Base-by-base conservation (phyloP, 2,329 filamentous ascomycete genomes). In the Microdochium bolleyi region DNA sequence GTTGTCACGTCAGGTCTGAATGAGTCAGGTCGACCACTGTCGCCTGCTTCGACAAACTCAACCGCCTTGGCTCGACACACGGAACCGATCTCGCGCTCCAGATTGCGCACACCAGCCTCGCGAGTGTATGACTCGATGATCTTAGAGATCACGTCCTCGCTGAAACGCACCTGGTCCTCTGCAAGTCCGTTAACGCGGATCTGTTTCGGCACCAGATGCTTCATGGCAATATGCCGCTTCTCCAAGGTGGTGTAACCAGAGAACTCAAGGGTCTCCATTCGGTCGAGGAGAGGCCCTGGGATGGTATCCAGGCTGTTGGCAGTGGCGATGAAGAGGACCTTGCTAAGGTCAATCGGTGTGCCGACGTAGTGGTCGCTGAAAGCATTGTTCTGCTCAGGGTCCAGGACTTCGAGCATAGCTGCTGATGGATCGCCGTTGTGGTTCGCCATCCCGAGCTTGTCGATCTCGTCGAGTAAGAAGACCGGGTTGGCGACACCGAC, bases 321-420 rank as follows among this genome's bases (percentile, higher is more conserved):
- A 0, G 94, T 99, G 7, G 94, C 94, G 62, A 99, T 96, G 73
- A 99, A 99, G 11, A 99, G 79, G 22, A 99, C 89, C 71, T 95
- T 96, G 73, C 90, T 95, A 21, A 99, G 78, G 66, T 99, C 94
- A 59, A 97, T 89, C 0, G 94, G 92, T 57, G 96, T 91, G 63
- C 92, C 92, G 67, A 99, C 83, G 67, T 97, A 99, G 71, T 99
- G 94, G 65, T 99, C 94, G 27, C 85, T 89, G 71, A 99, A 99
- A 10, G 84, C 87, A 69, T 95, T 82, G 65, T 99, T 99, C 72
- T 99, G 94, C 69, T 99, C 94, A 0, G 94, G 94, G 64, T 99
- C 94, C 48, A 99, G 78, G 11, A 99, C 94, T 69, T 99, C 94
- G 14, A 99, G 83, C 92, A 99, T 96, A 9, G 94, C 94, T 22